These are phyloP conservation scores for Alternaria ventricosa DNA, from an alignment of 2,329 filamentous ascomycete genomes.

Conservation along the genomic window DNA sequence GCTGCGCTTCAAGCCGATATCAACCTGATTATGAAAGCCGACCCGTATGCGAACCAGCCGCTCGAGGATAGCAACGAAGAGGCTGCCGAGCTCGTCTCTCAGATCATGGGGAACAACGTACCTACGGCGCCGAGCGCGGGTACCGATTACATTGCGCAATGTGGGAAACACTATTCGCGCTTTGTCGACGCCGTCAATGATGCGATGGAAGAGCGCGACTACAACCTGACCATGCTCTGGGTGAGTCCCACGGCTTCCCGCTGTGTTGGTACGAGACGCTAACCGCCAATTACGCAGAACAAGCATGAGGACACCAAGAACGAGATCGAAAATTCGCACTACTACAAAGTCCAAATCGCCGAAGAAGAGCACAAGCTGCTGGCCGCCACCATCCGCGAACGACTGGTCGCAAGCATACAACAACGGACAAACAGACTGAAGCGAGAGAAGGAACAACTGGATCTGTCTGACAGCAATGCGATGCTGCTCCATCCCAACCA, in stretches of 20 bases:
- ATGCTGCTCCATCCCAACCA: slow-evolving; percentile 70
- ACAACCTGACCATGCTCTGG: slow-evolving; percentile 79
- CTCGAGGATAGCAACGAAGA: slow-evolving; percentile 71
- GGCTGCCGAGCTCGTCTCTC: slow-evolving; percentile 65
- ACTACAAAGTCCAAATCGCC: slow-evolving; percentile 67
- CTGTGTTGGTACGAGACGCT: slow-evolving; percentile 10
- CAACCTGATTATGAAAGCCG: slow-evolving; percentile 81
- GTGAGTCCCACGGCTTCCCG: slow-evolving; percentile 58
- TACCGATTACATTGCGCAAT: slow-evolving; percentile 68
- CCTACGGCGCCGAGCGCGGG: slow-evolving; percentile 61
- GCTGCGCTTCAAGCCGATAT: slow-evolving; percentile 92
- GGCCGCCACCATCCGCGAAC: slow-evolving; percentile 65
- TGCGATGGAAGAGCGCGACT: slow-evolving; percentile 84
- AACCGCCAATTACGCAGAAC: slow-evolving; percentile 52
- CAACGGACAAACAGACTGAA: slow-evolving; percentile 64
- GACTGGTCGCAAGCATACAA: slow-evolving; percentile 64
- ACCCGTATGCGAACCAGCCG: slow-evolving; percentile 76
- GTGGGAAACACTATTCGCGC: slow-evolving; percentile 82
- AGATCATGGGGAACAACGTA: slow-evolving; percentile 51
- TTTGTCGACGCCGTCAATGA: slow-evolving; percentile 89
- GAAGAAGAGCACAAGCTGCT: slow-evolving; percentile 68
- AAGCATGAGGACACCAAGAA: slow-evolving; percentile 63
- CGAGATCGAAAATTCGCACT: slow-evolving; percentile 63
- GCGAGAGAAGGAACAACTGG: slow-evolving; percentile 71
- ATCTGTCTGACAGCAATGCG: slow-evolving; percentile 70